Conservation (phyloP, 768 basidiomycete genomes). For the Holtermanniella nyarrowii region DNA sequence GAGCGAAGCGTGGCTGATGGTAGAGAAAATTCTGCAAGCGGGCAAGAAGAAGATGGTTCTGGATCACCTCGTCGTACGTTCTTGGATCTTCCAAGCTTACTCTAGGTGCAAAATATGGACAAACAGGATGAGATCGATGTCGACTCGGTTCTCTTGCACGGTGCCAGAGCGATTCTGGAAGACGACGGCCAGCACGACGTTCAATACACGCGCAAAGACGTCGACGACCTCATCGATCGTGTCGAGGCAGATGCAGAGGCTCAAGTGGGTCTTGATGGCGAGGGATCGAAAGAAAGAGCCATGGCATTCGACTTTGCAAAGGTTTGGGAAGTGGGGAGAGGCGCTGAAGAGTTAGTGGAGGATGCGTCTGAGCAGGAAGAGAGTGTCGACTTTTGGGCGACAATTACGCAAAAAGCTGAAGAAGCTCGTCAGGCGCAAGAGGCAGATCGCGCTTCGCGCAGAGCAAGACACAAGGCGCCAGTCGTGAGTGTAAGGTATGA, state of each 20-base stretch:
- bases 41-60: constrained; percentile 93
- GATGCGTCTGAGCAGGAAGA: constrained; percentile 46
- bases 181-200: constrained; percentile 54
- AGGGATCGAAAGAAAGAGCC: constrained; percentile 43
- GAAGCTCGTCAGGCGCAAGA: constrained; percentile 48
- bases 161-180: constrained; percentile 73
- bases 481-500: too few species aligned
- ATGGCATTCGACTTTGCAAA: constrained; percentile 77
- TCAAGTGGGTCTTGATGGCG: constrained; percentile 33
- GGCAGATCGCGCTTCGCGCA: constrained; percentile 57
- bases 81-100: not conserved
- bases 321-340: constrained; percentile 76
- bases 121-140: constrained; percentile 70
- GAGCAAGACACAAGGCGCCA: constrained; percentile 50
- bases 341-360: constrained; percentile 50
- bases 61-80: constrained; percentile 75
- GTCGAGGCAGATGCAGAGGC: constrained; percentile 56
- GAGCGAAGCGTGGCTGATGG: not conserved
- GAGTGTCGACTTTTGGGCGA: constrained; percentile 56
- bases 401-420: constrained; percentile 51
- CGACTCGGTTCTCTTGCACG: constrained; percentile 79
- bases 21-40: constrained; percentile 81
- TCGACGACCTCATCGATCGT: constrained; percentile 76
- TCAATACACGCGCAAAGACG: constrained; percentile 57
- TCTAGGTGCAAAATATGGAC: constrained; percentile 67